These are phyloP conservation scores for Calvatia gigantea DNA, from an alignment of 768 basidiomycete genomes.

Conservation along the genomic window DNA sequence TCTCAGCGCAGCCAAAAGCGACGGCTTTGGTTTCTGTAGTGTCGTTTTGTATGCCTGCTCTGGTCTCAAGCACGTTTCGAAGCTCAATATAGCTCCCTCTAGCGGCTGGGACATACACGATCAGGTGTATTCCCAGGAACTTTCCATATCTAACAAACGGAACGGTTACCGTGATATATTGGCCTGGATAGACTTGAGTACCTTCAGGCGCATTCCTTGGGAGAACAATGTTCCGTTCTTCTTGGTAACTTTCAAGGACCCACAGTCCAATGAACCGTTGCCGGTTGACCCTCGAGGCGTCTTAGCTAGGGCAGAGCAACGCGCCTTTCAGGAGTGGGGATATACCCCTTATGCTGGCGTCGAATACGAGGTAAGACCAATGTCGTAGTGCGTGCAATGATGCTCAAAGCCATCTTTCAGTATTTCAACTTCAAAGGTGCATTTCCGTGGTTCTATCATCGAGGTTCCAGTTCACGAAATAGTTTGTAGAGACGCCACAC, in stretches of 20 bases:
- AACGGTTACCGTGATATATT: constrained; percentile 93
- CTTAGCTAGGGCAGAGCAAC: constrained; percentile 47
- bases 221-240: constrained; percentile 92
- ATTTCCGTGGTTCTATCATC: not conserved
- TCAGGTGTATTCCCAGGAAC: constrained; percentile 75
- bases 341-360: constrained; percentile 78
- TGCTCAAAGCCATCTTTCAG: constrained; percentile 31
- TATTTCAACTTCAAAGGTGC: constrained; percentile 90
- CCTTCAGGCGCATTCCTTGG: constrained; percentile 88
- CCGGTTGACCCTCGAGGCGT: constrained; percentile 86
- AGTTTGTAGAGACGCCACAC: constrained; percentile 69
- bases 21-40: constrained; percentile 92
- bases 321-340: constrained; percentile 24
- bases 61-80: not conserved
- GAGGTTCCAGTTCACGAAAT: not conserved
- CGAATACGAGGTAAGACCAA: constrained; percentile 79
- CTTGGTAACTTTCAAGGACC: constrained; percentile 86
- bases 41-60: constrained; percentile 72
- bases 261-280: constrained; percentile 75
- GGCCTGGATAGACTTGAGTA: constrained; percentile 83
- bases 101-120: constrained; percentile 96
- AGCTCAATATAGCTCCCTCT: not conserved
- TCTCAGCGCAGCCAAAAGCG: constrained; percentile 68
- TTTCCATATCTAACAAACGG: constrained; percentile 83
- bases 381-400: not conserved